A percentile compares a stretch with the other conserved stretches of the same genome.
phyloP scores from a whole-genome alignment of 2,329 filamentous ascomycete species.

The Calonectria pseudoturangicola region DNA sequence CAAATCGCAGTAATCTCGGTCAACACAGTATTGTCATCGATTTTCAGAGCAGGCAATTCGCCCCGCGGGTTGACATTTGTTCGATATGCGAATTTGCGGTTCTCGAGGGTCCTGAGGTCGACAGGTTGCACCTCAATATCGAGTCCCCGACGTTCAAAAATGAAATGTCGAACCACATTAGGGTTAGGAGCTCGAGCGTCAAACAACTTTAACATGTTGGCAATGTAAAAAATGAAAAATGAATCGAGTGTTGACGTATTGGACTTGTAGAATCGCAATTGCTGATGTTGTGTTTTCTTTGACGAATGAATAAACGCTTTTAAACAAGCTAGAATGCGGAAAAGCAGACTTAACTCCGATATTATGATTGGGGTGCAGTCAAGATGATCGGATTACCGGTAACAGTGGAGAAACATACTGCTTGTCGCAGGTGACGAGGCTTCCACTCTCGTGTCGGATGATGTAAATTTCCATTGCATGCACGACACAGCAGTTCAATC shows the following conservation, averaged over 20 bases:
- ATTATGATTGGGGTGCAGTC: not conserved
- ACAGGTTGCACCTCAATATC: not conserved
- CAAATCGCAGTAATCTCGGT: not conserved
- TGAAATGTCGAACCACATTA: not conserved
- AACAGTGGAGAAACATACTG: not conserved
- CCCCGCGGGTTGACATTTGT: not conserved
- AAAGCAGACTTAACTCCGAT: not conserved
- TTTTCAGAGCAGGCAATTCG: not conserved
- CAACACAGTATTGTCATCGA: not conserved
- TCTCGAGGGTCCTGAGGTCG: not conserved
- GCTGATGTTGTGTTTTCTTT: not conserved
- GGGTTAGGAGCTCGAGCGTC: slow-evolving; percentile 1
- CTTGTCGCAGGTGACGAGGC: not conserved
- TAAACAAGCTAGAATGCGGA: not conserved
- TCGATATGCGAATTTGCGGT: not conserved
- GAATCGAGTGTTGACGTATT: not conserved
- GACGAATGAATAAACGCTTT: not conserved
- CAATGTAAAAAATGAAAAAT: not conserved
- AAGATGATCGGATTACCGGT: not conserved
- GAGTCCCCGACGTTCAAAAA: not conserved
- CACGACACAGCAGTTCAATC: not conserved
- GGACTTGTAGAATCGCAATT: not conserved
- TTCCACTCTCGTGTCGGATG: not conserved
- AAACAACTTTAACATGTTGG: not conserved
- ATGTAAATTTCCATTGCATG: not conserved